These are phyloP conservation scores for Curvularia eragrostidis DNA, from an alignment of 2,329 filamentous ascomycete species.

Conservation along the genomic window DNA sequence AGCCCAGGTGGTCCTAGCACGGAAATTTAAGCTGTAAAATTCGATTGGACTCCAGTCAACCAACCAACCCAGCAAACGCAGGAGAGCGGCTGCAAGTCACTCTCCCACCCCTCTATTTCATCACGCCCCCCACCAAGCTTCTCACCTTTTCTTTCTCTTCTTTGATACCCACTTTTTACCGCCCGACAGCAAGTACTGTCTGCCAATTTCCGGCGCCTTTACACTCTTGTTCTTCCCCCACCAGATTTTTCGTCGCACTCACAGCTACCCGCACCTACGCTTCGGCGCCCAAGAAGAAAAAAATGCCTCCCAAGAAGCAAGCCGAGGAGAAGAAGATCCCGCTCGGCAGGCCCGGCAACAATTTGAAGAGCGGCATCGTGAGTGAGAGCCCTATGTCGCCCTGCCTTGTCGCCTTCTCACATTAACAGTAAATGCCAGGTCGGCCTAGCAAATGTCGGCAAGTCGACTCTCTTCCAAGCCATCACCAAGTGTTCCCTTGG, in stretches of 20 bases:
- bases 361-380: constrained; percentile 96
- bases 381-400: constrained; percentile 65
- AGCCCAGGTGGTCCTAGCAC: constrained; percentile 12
- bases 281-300: constrained; percentile 65
- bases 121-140: constrained; percentile 48
- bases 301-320: constrained; percentile 95
- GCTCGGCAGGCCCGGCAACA: constrained; percentile 95
- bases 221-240: constrained; percentile 38
- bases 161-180: constrained; percentile 60
- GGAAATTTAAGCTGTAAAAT: constrained; percentile 24
- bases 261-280: constrained; percentile 62
- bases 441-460: constrained; percentile 98
- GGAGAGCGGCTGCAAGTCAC: constrained; percentile 21
- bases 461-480: constrained; percentile 99
- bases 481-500: constrained; percentile 97
- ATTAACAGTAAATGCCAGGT: constrained; percentile 69
- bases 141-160: constrained; percentile 57
- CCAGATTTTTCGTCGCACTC: constrained; percentile 46
- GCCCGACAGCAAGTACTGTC: constrained; percentile 59
- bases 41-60: constrained; percentile 18
- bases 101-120: constrained; percentile 29
- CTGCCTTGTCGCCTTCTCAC: constrained; percentile 44
- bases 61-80: constrained; percentile 22
- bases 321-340: constrained; percentile 94
- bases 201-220: constrained; percentile 48